phyloP scores from a whole-genome alignment of 192 early-diverging fungal species.

The Entomortierella lignicola region DNA sequence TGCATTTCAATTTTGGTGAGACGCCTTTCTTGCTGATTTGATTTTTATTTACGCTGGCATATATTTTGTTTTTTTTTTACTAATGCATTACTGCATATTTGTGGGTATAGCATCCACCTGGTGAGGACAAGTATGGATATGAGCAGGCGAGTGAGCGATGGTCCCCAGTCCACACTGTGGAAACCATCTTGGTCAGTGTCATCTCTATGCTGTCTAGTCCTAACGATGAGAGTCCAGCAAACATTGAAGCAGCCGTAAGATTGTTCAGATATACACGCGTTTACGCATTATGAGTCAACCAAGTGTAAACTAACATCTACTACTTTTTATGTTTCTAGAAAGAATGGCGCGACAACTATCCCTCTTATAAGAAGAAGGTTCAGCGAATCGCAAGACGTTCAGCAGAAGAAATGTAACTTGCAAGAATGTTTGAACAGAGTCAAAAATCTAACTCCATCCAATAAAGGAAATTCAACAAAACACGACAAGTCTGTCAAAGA shows the following conservation, averaged over 20 bases:
- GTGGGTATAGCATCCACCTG: conserved; percentile 68
- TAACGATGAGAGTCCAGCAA: conserved; percentile 96
- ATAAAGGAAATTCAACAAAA: too few species aligned
- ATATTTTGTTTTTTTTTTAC: not conserved
- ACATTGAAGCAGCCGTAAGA: conserved; percentile 92
- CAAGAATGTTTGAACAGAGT: too few species aligned
- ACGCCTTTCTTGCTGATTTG: too few species aligned
- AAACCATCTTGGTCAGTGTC: conserved; percentile 91
- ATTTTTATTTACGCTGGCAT: too few species aligned
- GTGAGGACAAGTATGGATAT: conserved; percentile 94
- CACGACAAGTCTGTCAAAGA: too few species aligned
- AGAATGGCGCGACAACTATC: conserved; percentile 78
- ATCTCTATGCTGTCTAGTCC: conserved; percentile 92
- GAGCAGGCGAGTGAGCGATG: conserved; percentile 92
- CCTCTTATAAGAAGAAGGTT: conserved; percentile 81
- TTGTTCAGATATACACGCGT: not conserved
- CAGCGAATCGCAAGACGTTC: conserved; percentile 67
- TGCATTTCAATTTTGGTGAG: conserved; percentile 96
- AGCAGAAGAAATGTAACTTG: conserved; percentile 49
- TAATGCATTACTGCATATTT: not conserved
- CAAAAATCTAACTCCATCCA: not conserved
- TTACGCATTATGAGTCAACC: not conserved
- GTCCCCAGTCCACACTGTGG: conserved; percentile 95
- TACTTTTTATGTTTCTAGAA: conserved; percentile 62
- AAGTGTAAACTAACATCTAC: not conserved